These are phyloP conservation scores for Fraxinus americana DNA, from an alignment of 257 asterid species.

Conservation along the genomic window DNA sequence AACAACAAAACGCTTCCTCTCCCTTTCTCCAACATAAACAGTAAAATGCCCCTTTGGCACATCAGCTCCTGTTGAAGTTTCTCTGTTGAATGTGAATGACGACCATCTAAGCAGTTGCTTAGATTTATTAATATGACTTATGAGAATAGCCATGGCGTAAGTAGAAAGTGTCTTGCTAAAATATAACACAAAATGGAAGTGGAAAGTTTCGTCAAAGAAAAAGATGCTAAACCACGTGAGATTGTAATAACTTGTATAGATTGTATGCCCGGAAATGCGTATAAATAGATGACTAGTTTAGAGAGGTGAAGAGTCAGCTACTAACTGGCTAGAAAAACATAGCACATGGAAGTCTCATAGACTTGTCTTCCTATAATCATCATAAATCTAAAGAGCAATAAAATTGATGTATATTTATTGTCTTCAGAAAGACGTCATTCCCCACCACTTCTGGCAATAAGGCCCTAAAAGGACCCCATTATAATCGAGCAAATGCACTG, in stretches of 20 bases:
- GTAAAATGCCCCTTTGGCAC: constrained; percentile 30
- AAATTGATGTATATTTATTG: neutral
- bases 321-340: neutral
- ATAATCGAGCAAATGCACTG: neutral
- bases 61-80: constrained; percentile 1
- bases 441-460: neutral
- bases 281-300: neutral
- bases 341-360: constrained; percentile 29
- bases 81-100: constrained; percentile 13
- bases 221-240: neutral
- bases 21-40: constrained; percentile 15
- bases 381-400: neutral
- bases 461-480: neutral
- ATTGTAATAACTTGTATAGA: constrained; percentile 5
- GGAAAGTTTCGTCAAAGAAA: neutral
- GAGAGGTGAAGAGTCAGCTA: constrained; percentile 9
- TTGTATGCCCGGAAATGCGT: neutral
- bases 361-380: constrained; percentile 19
- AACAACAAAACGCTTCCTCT: constrained; percentile 15
- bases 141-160: constrained; percentile 18
- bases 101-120: constrained; percentile 18
- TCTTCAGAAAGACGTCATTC: neutral
- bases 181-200: too few relatives aligned
- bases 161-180: neutral
- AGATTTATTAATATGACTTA: neutral